Evolutionary conservation across 768 basidiomycete species (phyloP).

Genomic region (Psilocybe cyanescens): DNA sequence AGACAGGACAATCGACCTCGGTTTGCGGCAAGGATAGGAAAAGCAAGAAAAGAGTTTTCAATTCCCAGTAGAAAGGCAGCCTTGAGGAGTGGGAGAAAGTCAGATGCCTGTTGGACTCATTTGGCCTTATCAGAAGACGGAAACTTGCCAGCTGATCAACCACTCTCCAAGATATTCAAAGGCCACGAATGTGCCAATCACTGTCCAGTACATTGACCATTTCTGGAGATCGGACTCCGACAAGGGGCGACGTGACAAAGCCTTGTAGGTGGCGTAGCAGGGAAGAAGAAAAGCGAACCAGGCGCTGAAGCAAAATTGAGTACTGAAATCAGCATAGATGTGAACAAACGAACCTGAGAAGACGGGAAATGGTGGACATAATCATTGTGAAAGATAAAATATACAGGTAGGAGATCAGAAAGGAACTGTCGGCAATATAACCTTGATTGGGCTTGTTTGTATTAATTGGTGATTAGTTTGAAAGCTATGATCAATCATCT

Average conservation of each 20-base stretch:
- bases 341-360: conserved; percentile 43
- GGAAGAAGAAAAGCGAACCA: conserved; percentile 76
- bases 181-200: conserved; percentile 62
- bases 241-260: conserved; percentile 54
- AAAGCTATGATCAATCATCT: conserved; percentile 2
- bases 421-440: conserved; percentile 13
- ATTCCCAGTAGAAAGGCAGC: conserved; percentile 80
- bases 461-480: conserved; percentile 15
- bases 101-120: conserved; percentile 9
- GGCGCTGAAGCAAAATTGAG: conserved; percentile 43
- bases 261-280: conserved; percentile 69
- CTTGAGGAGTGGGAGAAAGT: conserved; percentile 36
- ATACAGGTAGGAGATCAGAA: not conserved
- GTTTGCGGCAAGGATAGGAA: conserved; percentile 74
- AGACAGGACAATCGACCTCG: conserved; percentile 44
- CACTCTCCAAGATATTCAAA: conserved; percentile 67
- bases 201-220: conserved; percentile 67
- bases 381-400: conserved; percentile 41
- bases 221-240: conserved; percentile 57
- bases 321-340: not conserved
- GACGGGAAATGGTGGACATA: conserved; percentile 50
- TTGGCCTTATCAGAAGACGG: conserved; percentile 7
- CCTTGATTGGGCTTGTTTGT: conserved; percentile 28
- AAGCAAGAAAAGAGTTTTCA: conserved; percentile 68
- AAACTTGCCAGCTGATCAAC: conserved; percentile 64